A percentile compares a stretch with the other conserved stretches of the same genome.
Conservation (phyloP, 1,284 basidiomycete species). For the Erythrobasidium hasegawianum region DNA sequence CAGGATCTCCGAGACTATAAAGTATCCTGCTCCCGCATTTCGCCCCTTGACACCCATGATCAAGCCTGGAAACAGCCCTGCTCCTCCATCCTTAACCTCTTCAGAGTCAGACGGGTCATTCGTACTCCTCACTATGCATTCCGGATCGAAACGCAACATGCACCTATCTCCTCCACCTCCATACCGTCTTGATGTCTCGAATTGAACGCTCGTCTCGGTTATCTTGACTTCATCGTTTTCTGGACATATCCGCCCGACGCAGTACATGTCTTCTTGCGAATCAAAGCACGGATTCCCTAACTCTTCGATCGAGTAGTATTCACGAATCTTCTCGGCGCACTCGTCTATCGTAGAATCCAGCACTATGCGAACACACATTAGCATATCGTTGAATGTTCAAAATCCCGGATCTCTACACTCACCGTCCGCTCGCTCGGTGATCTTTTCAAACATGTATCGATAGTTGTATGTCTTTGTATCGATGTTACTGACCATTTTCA, state of each 20-base stretch:
- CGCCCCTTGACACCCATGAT: conserved; percentile 82
- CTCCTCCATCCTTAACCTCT: conserved; percentile 60
- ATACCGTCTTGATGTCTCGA: conserved; percentile 76
- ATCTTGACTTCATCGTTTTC: conserved; percentile 65
- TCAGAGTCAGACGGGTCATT: conserved; percentile 39
- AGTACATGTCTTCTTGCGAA: conserved; percentile 66
- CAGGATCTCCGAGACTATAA: conserved; percentile 77
- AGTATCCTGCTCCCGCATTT: conserved; percentile 85
- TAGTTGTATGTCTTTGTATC: conserved; percentile 49
- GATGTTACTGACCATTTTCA: conserved; percentile 34
- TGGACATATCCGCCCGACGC: conserved; percentile 75
- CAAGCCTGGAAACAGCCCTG: conserved; percentile 82
- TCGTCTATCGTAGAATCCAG: conserved; percentile 82
- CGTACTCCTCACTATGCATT: conserved; percentile 64
- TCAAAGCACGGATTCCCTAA: conserved; percentile 67
- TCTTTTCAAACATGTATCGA: conserved; percentile 89
- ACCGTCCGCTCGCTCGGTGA: conserved; percentile 76
- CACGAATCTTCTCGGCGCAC: conserved; percentile 65
- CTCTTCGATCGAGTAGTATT: conserved; percentile 65
- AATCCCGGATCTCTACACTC: background rate
- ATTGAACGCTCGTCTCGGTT: conserved; percentile 64
- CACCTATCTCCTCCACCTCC: conserved; percentile 58
- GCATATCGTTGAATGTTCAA: background rate
- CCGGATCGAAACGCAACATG: conserved; percentile 63
- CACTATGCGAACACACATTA: conserved; percentile 52